Conservation (phyloP, 768 basidiomycete genomes). For the Psilocybe subaeruginosa region DNA sequence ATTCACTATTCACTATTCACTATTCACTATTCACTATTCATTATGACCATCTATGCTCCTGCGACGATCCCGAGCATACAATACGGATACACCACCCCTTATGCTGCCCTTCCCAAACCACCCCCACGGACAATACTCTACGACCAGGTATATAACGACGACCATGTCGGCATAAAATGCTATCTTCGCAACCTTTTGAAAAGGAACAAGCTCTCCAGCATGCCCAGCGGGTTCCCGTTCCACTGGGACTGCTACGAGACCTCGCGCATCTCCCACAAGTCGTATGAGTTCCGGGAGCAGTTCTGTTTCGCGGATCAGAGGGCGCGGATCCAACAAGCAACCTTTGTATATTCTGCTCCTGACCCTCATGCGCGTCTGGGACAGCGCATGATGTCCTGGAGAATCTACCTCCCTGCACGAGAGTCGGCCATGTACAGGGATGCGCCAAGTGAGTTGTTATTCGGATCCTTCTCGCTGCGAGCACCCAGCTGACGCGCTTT, state of each 20-base stretch:
- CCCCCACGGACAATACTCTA: constrained; percentile 8
- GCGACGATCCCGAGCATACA: constrained; percentile 15
- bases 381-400: constrained; percentile 32
- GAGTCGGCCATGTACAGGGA: constrained; percentile 24
- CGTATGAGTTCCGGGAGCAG: constrained; percentile 40
- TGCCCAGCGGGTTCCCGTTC: constrained; percentile 42
- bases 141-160: constrained; percentile 14
- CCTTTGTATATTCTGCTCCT: constrained; percentile 27
- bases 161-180: constrained; percentile 23
- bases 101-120: constrained; percentile 4
- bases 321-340: constrained; percentile 23
- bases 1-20: not conserved
- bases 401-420: constrained; percentile 27
- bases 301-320: constrained; percentile 24
- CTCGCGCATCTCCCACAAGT: constrained; percentile 27
- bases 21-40: constrained; percentile 1
- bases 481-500: not conserved
- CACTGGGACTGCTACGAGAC: constrained; percentile 27
- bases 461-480: not conserved
- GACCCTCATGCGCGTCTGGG: not conserved
- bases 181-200: constrained; percentile 35
- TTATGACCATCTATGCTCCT: constrained; percentile 11
- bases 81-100: constrained; percentile 10
- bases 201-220: constrained; percentile 29
- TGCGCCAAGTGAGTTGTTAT: constrained; percentile 26